Evolutionary conservation across 75 land plant species (phyloP), one percentile per base, ranked within the genome.

Genomic region (Cunninghamia lanceolata): DNA sequence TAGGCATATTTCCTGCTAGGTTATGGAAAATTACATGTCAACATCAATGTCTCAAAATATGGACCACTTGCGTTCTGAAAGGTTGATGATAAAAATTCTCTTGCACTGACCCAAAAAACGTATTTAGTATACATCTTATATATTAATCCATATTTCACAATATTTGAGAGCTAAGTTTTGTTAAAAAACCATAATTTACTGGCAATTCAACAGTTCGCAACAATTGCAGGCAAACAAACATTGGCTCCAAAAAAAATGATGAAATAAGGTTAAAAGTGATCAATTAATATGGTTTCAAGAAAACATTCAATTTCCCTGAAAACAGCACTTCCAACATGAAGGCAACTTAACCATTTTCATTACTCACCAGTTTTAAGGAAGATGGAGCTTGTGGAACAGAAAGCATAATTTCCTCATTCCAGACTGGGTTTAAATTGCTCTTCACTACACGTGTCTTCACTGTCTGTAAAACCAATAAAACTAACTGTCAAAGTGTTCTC

Each of bases 331-430:
- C 75, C 3, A 73, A 73, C 30, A 70, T 9, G 30, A 70, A 30
- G 74, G 16, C 74, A 70, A 73, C 15, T 30, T 73, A 73, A 73
- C 25, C 9, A 63, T 84, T 39, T 54, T 9, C 16, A 15, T 47
- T n/a, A 35, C 94, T 88, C 88, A 95, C 96, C 91, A 95, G 56
- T 91, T 91, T 94, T 9, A 95, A 85, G 73, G 96, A 94, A 68
- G 95, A 92, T 21, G 92, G 71, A 15, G 85, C 30, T 78, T 91
- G 89, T 47, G 96, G 95, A 88, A 95, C 92, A 43, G 96, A 95
- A 75, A 95, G 81, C 93, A 94, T 92, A 76, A 95, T 84, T 63
- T 84, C 90, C 86, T 95, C 96, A 85, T 95, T 91, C 97, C 97
- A 95, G 21, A 94, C 91, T 4, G 97, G 97, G 82, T 95, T 95